A percentile compares a stretch with the other conserved stretches of the same genome.
Conservation (phyloP, 768 basidiomycete genomes). For the Rhizopogon vesiculosus region DNA sequence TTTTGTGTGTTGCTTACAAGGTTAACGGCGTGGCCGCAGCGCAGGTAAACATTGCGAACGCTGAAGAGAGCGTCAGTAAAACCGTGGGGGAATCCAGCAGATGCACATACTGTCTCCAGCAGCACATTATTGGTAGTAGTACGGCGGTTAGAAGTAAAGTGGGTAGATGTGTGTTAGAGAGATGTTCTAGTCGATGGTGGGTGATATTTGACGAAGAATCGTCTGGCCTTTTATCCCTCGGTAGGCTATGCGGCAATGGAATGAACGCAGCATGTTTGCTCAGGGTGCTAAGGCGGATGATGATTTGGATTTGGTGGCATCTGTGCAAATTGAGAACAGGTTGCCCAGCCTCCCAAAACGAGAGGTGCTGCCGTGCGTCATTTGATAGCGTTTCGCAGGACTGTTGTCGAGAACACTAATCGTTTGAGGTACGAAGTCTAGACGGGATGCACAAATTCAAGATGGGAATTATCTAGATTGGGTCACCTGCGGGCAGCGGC, state of each 20-base stretch:
- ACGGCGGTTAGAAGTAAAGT: constrained; percentile 5
- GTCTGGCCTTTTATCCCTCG: constrained; percentile 21
- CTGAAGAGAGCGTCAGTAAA: constrained; percentile 16
- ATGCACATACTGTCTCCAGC: constrained; percentile 46
- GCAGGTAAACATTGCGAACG: constrained; percentile 43
- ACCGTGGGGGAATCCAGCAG: too few species aligned
- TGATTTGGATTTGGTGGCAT: constrained; percentile 18
- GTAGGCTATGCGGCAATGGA: constrained; percentile 18
- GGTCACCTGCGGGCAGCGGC: constrained; percentile 15
- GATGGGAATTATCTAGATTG: constrained; percentile 16
- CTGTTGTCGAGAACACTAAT: constrained; percentile 34
- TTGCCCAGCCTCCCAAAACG: constrained; percentile 20
- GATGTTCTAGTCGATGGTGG: constrained; percentile 8
- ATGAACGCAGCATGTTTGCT: constrained; percentile 10
- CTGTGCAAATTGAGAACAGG: constrained; percentile 23
- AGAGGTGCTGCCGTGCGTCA: constrained; percentile 27
- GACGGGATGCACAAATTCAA: constrained; percentile 10
- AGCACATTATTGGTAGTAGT: constrained; percentile 38
- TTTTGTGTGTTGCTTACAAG: constrained; percentile 28
- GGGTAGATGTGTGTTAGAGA: constrained; percentile 6
- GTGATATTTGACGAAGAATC: constrained; percentile 3
- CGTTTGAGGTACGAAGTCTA: constrained; percentile 19
- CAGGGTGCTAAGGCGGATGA: constrained; percentile 13
- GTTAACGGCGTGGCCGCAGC: constrained; percentile 44
- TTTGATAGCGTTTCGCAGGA: constrained; percentile 31